Evolutionary conservation across 106 monocot genomes (phyloP), one percentile per base, ranked within the genome.

Genomic region (Dendrobium catenatum): DNA sequence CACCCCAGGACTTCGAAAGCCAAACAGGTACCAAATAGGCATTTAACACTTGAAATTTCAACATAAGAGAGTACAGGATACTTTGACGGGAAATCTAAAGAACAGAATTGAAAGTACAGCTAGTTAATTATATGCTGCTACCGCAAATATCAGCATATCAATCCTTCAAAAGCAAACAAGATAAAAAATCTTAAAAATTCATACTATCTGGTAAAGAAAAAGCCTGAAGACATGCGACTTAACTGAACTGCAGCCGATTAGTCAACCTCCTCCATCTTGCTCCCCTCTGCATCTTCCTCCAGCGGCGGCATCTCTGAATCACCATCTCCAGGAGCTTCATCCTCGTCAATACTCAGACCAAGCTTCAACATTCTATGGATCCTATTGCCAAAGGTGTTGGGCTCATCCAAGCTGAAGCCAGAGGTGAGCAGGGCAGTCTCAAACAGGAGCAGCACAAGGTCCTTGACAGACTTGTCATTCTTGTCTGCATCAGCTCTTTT

Each of bases 191-290:
- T 37, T 37, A 0, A 37, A 37, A 37, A 37, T 37, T 37, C 37
- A 37, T 37, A 37, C 37, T 37, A 37, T 37, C 37, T 37, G 3
- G 37, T 3, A 2, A 37, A 37, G 37, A 3, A 37, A 37, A 37
- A 37, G 37, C 37, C 37, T 3, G 37, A 37, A 37, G 37, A 37
- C 37, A 37, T 37, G 37, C 37, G 37, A 37, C 37, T 37, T 2
- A 37, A 37, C 37, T 37, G 37, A 37, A 37, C 37, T 37, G 37
- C 37, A 37, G 37, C 37, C 37, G 24, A 55, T 89, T 85, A 92
- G 73, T 92, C 92, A 0, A 92, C 92, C 66, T 92, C 92, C 82
- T 92, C 92, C 92, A 92, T 92, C 89, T 89, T 92, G 84, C 89
- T 89, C 47, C 85, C 92, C 43, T 90, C 89, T 0, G 89, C 88